Base-by-base conservation (phyloP, 2,329 filamentous ascomycete species). In the Paecilomyces fulvus region DNA sequence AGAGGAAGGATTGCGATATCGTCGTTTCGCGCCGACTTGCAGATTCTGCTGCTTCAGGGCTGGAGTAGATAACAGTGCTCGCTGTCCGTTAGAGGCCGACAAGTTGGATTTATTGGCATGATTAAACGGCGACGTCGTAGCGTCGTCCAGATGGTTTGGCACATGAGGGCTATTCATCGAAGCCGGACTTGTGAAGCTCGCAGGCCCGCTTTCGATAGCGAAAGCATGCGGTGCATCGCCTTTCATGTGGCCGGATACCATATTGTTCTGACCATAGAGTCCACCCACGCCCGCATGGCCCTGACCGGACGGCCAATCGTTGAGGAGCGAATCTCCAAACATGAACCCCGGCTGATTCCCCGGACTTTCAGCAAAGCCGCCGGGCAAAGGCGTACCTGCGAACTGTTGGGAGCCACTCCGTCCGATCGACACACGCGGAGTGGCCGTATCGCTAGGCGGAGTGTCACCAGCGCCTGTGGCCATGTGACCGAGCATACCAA, bases 401-500 rank as follows among this genome's bases (percentile, higher is more conserved):
- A 75, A 70, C 57, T 73, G 67, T 30, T 70, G 66, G 20, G 73
- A 74, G 58, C 71, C 70, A 61, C 71, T 75, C 55, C 73, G 70
- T 33, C 72, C 72, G 60, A 77, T 73, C 46, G 75, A 77, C n/a
- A 75, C 75, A 59, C 74, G 70, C 49, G 75, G 73, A n/a, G 73
- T 76, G 52, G 69, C 69, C 20, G 71, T 75, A 55, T 94, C 89
- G 55, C 84, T 84, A 4, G 87, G 83, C 6, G 87, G 85, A 14
- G 85, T 89, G 64, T 94, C 89, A n/a, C 85, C 88, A 12, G 89
- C 88, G 12, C 89, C 89, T n/a, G 89, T 90, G 58, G 90, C 90
- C 89, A 99, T 95, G 70, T 97, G 92, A 28, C 90, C 91, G 0
- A 99, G 83, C 83, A 97, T 96, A 55, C 91, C 89, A 70, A 97